Evolutionary conservation across 805 yeast species (phyloP), one percentile per base, ranked within the genome.

Genomic region (Suhomyces vadensis): DNA sequence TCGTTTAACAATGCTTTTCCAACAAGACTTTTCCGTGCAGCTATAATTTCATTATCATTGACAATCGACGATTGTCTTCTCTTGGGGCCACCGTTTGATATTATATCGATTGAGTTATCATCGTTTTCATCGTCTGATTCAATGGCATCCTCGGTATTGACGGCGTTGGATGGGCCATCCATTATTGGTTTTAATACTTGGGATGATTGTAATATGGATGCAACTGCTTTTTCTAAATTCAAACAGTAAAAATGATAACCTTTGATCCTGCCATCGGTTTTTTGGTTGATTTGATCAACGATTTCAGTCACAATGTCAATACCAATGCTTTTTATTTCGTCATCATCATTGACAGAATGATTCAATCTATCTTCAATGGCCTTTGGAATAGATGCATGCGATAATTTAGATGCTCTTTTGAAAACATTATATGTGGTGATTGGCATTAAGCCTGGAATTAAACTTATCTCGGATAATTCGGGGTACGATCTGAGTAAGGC

Each of bases 181-280:
- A 81, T 74, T 35, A 73, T 65, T 14, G 73, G 68, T 22, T 44
- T 49, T 46, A 87, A 67, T 11, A 82, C 65, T 3, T 75, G 65
- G 0, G 90, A 81, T 23, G 73, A 73, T 41, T 84, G 82, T 5
- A 94, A 78, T 33, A 94, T 82, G 51, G 86, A 85, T 1, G 97
- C 97, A 33, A 90, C 83, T 1, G 96, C 87, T 60, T 89, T 89
- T 64, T 94, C 99, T 60, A 94, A 74, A 61, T 94, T 94, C 53
- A 94, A 76, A 0, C 97, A 87, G 62, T 92, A 94, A 64, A 94
- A 90, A 63, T 94, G 99, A 69, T 86, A 85, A 2, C 97, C 95
- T 48, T 78, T 79, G n/a, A 85, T 70, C 37, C 83, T 68, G 9
- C 80, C 79, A 20, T 73, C 59, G 0, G 90, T 79, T 38, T 74